Percentiles rank a stretch among this genome's conserved stretches.
Evolutionary conservation across 371 early-diverging fungal species (phyloP).

Genomic region (Lichtheimia ornata): DNA sequence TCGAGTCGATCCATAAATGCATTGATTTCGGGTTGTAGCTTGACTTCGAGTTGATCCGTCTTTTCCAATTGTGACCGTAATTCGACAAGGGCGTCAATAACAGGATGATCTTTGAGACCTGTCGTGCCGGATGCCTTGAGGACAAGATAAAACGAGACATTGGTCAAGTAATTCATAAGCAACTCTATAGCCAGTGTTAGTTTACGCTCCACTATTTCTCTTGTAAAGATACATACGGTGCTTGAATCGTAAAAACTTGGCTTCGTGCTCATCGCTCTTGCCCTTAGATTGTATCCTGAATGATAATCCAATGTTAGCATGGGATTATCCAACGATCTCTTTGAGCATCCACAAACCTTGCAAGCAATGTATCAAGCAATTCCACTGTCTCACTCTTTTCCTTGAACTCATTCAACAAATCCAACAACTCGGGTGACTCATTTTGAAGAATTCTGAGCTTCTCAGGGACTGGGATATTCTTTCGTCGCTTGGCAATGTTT

Average conservation of each 20-base stretch:
- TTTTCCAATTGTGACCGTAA: conserved; percentile 70
- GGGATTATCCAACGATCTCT: neutral
- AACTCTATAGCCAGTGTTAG: conserved; percentile 21
- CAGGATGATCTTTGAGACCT: conserved; percentile 79
- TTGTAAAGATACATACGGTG: conserved; percentile 38
- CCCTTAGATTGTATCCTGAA: conserved; percentile 19
- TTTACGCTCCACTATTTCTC: neutral
- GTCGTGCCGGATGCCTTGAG: conserved; percentile 68
- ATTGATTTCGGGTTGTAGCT: conserved; percentile 43
- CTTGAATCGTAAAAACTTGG: conserved; percentile 55
- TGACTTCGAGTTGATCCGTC: conserved; percentile 68
- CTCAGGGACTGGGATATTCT: conserved; percentile 67
- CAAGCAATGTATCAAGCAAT: conserved; percentile 32
- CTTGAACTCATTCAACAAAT: conserved; percentile 75
- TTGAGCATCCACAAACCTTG: conserved; percentile 23
- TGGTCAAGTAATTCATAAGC: conserved; percentile 78
- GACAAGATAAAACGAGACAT: conserved; percentile 86
- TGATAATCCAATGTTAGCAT: neutral
- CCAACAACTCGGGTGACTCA: conserved; percentile 83
- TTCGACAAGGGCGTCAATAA: conserved; percentile 77
- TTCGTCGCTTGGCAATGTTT: conserved; percentile 28
- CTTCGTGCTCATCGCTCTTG: conserved; percentile 19
- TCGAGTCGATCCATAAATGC: conserved; percentile 25
- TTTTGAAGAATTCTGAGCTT: conserved; percentile 72
- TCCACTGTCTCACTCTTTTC: conserved; percentile 52